phyloP scores from a whole-genome alignment of 805 yeast species.

The Schizosaccharomyces osmophilus region DNA sequence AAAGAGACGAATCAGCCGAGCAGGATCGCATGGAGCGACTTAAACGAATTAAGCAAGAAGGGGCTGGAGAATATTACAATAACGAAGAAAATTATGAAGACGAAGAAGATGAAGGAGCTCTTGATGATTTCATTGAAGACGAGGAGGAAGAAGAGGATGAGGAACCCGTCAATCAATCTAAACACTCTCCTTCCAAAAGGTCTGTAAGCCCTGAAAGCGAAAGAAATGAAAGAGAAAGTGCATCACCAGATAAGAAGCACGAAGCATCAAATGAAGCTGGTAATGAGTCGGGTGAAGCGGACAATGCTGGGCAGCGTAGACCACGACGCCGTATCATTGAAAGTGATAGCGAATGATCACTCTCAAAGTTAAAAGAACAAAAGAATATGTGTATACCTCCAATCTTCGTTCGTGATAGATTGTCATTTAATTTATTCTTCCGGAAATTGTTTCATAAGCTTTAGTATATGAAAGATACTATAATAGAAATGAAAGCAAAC shows the following conservation, averaged over 20 bases:
- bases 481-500: too few species aligned
- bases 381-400: too few species aligned
- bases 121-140: constrained; percentile 4
- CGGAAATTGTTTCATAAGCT: too few species aligned
- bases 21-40: constrained; percentile 2
- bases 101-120: constrained; percentile 1
- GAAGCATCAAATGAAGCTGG: background rate
- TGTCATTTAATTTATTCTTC: too few species aligned
- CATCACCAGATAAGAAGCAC: background rate
- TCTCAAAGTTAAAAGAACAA: too few species aligned
- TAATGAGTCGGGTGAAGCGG: background rate
- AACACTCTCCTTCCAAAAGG: background rate
- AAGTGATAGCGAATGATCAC: constrained; percentile 1
- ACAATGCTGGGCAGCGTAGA: background rate
- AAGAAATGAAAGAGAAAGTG: background rate
- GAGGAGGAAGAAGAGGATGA: constrained; percentile 9
- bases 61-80: background rate
- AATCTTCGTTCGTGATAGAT: too few species aligned
- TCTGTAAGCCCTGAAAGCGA: background rate
- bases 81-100: background rate
- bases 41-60: background rate
- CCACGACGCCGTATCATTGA: background rate
- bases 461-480: too few species aligned
- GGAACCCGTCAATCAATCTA: constrained; percentile 6
- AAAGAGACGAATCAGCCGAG: background rate